phyloP scores from a whole-genome alignment of 768 basidiomycete genomes.

The Heimioporus sp. region DNA sequence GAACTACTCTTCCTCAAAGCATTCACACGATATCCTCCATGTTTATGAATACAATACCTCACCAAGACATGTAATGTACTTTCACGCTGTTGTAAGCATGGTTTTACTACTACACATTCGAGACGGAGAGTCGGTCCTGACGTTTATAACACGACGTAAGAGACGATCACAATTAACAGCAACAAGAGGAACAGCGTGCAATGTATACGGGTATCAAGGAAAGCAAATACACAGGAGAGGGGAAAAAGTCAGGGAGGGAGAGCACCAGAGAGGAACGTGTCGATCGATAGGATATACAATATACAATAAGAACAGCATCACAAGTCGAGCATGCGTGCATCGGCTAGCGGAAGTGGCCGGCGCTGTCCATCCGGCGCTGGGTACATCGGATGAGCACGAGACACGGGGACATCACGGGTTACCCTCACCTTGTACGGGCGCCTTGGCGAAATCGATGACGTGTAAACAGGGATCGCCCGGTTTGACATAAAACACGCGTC shows the following conservation, averaged over 20 bases:
- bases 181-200: slow-evolving; percentile 1
- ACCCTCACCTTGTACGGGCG: slow-evolving; percentile 30
- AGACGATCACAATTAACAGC: neutral
- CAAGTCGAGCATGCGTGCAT: slow-evolving; percentile 32
- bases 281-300: neutral
- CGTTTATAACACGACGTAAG: slow-evolving; percentile 4
- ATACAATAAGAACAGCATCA: slow-evolving; percentile 5
- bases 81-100: too few relatives aligned
- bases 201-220: slow-evolving; percentile 12
- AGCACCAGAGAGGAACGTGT: neutral
- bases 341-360: slow-evolving; percentile 27
- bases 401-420: neutral
- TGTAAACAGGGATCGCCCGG: slow-evolving; percentile 39
- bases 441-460: slow-evolving; percentile 48
- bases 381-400: slow-evolving; percentile 24
- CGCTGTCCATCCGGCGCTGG: slow-evolving; percentile 34
- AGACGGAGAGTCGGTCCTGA: neutral
- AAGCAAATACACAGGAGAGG: too few relatives aligned
- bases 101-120: slow-evolving; percentile 7
- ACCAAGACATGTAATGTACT: slow-evolving; percentile 23
- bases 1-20: slow-evolving; percentile 13
- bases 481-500: slow-evolving; percentile 53
- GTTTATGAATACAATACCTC: slow-evolving; percentile 23
- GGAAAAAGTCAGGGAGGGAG: too few relatives aligned
- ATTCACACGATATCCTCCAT: slow-evolving; percentile 17